A percentile compares a stretch with the other conserved stretches of the same genome.
Conservation (phyloP, 169 alveolate genomes). For the Babesia ovis region DNA sequence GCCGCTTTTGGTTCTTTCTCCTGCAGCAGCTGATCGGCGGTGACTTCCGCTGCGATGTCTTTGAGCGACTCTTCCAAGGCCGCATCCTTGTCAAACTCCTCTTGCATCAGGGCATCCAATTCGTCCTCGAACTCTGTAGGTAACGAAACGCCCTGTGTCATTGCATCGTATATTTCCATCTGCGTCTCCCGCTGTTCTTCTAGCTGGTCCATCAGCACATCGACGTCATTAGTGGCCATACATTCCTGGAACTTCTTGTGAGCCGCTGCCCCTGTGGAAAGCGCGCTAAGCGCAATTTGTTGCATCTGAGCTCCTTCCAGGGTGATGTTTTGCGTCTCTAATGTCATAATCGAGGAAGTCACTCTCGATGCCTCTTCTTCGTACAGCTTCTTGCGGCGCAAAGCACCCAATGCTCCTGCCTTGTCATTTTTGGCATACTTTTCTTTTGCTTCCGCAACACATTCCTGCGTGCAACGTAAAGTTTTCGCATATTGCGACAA, state of each 20-base stretch:
- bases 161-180: slow-evolving; percentile 72
- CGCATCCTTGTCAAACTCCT: slow-evolving; percentile 13
- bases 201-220: slow-evolving; percentile 71
- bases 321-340: slow-evolving; percentile 76
- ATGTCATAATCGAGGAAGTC: slow-evolving; percentile 67
- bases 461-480: slow-evolving; percentile 10
- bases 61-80: slow-evolving; percentile 3
- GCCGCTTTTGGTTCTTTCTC: background rate
- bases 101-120: slow-evolving; percentile 47
- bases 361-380: slow-evolving; percentile 71
- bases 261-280: slow-evolving; percentile 53
- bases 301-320: slow-evolving; percentile 78
- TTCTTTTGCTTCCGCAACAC: slow-evolving; percentile 48
- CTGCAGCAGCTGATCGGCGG: background rate
- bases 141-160: slow-evolving; percentile 49
- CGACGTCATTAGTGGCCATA: slow-evolving; percentile 70
- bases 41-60: slow-evolving; percentile 18
- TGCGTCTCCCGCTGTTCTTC: slow-evolving; percentile 75
- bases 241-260: slow-evolving; percentile 50
- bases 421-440: slow-evolving; percentile 36
- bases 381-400: slow-evolving; percentile 72
- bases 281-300: slow-evolving; percentile 74
- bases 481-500: background rate
- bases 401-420: slow-evolving; percentile 67
- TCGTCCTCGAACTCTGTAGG: slow-evolving; percentile 67